Evolutionary conservation across 1,284 basidiomycete genomes (phyloP), one percentile per base, ranked within the genome.

Genomic region (Ganoderma lucidum): DNA sequence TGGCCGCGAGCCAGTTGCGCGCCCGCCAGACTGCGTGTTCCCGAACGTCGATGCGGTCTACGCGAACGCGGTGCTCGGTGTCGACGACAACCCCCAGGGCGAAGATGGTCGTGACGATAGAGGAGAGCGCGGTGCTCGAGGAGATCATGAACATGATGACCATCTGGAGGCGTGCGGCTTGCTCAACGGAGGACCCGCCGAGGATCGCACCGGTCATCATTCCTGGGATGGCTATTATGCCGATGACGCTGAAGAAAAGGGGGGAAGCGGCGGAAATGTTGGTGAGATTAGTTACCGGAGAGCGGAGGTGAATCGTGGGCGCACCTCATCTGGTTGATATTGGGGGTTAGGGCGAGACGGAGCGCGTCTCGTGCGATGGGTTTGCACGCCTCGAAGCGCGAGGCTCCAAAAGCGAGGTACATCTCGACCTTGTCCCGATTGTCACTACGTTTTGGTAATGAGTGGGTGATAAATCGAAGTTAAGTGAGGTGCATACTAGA

Each of bases 151-250:
- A 96, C 90, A 95, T 94, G 81, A 96, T 94, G 69, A 96, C 90
- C 91, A 95, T 95, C 77, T 96, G 95, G 12, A 96, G 81, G 63
- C 90, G 88, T 0, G 93, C 93, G 0, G 95, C 95, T 80, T 95
- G 93, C 61, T 93, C 86, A 62, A 96, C 93, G 39, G 90, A 90
- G 42, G 93, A 88, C 0, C 94, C 95, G 30, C 93, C 95, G 19
- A 96, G 88, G 71, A 96, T 93, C 0, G 94, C 93, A 74, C 95
- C 94, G 0, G 93, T 95, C 93, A 96, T 95, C 93, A 95, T 95
- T 1, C 92, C 85, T 1, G 91, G 91, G 65, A 91, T 91, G 14
- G 88, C 80, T 68, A 96, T 95, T 64, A 95, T 90, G 6, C 94
- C 93, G 23, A 94, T 86, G 59, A 95, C 92, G 77, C 93, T 94